These are phyloP conservation scores for Colletotrichum eremochloae DNA, from an alignment of 2,329 filamentous ascomycete genomes.

Conservation along the genomic window DNA sequence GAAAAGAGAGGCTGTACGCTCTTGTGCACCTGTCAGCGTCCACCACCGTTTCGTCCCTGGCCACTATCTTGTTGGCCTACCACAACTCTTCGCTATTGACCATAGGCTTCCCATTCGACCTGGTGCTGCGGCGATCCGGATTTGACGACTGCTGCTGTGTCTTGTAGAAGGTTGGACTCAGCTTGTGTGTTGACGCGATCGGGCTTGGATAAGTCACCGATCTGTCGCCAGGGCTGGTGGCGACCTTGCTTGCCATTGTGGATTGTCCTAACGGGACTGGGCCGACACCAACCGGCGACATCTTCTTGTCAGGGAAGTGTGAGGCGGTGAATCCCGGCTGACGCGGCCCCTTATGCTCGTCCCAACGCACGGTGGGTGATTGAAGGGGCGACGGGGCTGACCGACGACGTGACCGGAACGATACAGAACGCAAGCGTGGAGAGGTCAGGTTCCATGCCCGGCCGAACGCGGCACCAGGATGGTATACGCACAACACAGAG, in stretches of 20 bases:
- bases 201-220: conserved; percentile 39
- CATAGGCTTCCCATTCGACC: conserved; percentile 33
- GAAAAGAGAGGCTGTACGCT: conserved; percentile 13
- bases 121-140: conserved; percentile 18
- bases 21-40: neutral
- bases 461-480: conserved; percentile 57
- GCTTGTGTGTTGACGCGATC: conserved; percentile 21
- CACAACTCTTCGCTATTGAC: conserved; percentile 40
- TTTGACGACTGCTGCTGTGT: conserved; percentile 26
- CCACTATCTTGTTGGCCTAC: neutral
- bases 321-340: conserved; percentile 37
- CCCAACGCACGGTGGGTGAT: conserved; percentile 35
- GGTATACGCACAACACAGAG: conserved; percentile 52
- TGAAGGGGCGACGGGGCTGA: conserved; percentile 35
- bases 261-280: conserved; percentile 35
- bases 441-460: conserved; percentile 57
- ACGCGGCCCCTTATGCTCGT: conserved; percentile 37
- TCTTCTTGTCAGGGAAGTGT: conserved; percentile 35
- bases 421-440: conserved; percentile 43
- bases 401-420: conserved; percentile 26
- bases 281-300: conserved; percentile 33
- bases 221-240: conserved; percentile 33
- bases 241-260: conserved; percentile 40
- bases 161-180: conserved; percentile 31
- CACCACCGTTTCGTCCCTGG: neutral